Evolutionary conservation across 1,284 basidiomycete genomes (phyloP).

Genomic region (Peniophora sp.): DNA sequence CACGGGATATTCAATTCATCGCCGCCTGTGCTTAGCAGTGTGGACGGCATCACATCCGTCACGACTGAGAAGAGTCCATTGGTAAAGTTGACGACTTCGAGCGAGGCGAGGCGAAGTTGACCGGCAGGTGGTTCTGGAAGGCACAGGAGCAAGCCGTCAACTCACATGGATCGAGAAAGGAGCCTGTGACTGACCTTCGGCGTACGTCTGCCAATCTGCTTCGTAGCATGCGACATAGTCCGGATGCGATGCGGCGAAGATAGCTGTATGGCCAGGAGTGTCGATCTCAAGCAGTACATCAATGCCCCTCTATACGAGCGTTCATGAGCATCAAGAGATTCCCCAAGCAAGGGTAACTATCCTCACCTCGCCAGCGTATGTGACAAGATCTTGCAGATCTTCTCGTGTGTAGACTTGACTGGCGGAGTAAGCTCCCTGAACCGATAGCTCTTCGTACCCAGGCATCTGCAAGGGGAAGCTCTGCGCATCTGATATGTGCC

Average conservation of each 20-base stretch:
- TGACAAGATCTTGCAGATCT: conserved; percentile 58
- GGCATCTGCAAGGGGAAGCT: conserved; percentile 70
- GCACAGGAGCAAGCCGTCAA: conserved; percentile 8
- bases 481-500: conserved; percentile 74
- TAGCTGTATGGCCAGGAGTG: conserved; percentile 42
- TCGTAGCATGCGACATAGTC: conserved; percentile 35
- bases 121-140: conserved; percentile 36
- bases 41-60: conserved; percentile 44
- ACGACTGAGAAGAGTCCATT: conserved; percentile 33
- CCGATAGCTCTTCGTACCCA: conserved; percentile 53
- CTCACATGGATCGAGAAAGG: no score
- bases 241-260: conserved; percentile 31
- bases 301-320: neutral
- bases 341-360: no score
- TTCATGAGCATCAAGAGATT: neutral
- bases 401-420: conserved; percentile 47
- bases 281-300: conserved; percentile 44
- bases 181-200: conserved; percentile 13
- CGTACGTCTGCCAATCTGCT: conserved; percentile 19
- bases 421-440: conserved; percentile 63
- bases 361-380: conserved; percentile 62
- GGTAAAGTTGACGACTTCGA: conserved; percentile 32
- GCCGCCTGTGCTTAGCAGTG: conserved; percentile 71
- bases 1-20: conserved; percentile 75
- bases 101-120: conserved; percentile 32